These are phyloP conservation scores for Astraeus odoratus DNA, from an alignment of 768 basidiomycete genomes.

Conservation along the genomic window DNA sequence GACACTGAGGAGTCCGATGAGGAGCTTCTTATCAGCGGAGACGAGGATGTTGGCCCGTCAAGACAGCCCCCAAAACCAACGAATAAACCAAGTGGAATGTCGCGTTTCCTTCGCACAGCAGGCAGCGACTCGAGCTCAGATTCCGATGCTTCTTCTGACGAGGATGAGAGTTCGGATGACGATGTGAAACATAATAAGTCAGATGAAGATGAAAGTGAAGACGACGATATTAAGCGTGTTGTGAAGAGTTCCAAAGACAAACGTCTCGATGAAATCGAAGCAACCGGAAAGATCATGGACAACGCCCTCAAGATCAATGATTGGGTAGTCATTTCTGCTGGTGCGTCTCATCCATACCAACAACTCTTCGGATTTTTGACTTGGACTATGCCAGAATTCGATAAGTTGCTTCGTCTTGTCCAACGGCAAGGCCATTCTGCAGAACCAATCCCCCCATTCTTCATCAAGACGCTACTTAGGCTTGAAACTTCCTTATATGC, in stretches of 20 bases:
- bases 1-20: constrained; percentile 70
- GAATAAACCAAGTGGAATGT: constrained; percentile 43
- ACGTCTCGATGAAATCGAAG: constrained; percentile 91
- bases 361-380: constrained; percentile 5
- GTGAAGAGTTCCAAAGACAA: constrained; percentile 86
- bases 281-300: constrained; percentile 83
- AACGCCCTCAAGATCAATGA: constrained; percentile 96
- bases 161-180: constrained; percentile 41
- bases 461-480: constrained; percentile 62
- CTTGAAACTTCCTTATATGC: constrained; percentile 72
- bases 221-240: constrained; percentile 65
- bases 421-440: constrained; percentile 79
- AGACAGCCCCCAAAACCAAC: constrained; percentile 38
- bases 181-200: neutral
- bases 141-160: constrained; percentile 46
- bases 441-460: constrained; percentile 84
- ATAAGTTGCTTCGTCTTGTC: constrained; percentile 89
- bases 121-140: constrained; percentile 54
- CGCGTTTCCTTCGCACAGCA: constrained; percentile 66
- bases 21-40: constrained; percentile 65
- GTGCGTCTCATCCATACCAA: constrained; percentile 35
- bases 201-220: constrained; percentile 43
- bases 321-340: constrained; percentile 88
- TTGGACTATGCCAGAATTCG: constrained; percentile 64
- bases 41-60: constrained; percentile 49